A percentile compares a stretch with the other conserved stretches of the same genome.
Evolutionary conservation across 345 rosid species (phyloP).

Genomic region (Viola odorata): DNA sequence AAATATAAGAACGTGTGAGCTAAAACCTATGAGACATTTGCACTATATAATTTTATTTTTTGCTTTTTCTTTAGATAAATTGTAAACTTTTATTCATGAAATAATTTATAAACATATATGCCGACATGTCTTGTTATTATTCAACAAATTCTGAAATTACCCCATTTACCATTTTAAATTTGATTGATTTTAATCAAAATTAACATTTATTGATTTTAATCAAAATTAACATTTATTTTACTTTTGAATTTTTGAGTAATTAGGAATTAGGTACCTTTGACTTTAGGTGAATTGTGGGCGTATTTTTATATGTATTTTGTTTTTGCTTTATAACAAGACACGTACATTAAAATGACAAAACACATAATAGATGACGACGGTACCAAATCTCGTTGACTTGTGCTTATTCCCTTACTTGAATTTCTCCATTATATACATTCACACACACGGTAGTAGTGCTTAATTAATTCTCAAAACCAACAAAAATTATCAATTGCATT

Average conservation of each 20-base stretch:
- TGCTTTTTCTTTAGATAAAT: no score
- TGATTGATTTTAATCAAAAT: no score
- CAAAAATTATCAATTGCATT: no score
- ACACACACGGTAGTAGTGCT: not conserved
- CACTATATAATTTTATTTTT: no score
- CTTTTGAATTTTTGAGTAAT: not conserved
- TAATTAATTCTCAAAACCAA: no score
- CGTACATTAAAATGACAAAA: conserved; percentile 21
- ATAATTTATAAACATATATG: no score
- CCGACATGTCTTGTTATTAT: not conserved
- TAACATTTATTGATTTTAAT: no score
- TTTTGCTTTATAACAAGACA: conserved; percentile 27
- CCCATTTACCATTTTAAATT: not conserved
- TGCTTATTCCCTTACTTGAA: conserved; percentile 1
- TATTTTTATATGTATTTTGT: conserved; percentile 1
- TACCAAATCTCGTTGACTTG: conserved; percentile 69
- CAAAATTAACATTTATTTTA: not conserved
- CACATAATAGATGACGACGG: conserved; percentile 39
- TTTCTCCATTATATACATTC: conserved; percentile 11
- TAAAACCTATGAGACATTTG: no score
- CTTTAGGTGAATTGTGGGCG: not conserved
- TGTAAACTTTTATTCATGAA: no score
- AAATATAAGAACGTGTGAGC: no score
- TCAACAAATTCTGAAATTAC: not conserved
- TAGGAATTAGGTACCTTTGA: not conserved